Evolutionary conservation across 148 eudicot species (phyloP), one percentile per base, ranked within the genome.

Genomic region (Amaranthus hypochondriacus): DNA sequence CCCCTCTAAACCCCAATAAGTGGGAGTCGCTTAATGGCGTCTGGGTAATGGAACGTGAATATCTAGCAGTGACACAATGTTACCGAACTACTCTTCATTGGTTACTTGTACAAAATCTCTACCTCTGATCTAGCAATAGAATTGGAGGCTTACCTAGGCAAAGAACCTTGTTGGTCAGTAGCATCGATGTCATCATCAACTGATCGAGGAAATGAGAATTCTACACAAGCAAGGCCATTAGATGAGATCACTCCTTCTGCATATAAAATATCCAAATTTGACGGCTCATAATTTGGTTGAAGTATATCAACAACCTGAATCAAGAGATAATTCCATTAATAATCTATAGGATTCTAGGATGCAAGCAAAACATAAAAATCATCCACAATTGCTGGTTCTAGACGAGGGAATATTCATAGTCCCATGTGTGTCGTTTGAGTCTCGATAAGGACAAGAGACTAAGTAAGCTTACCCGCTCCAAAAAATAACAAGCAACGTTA

Each of bases 181-280:
- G 87, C 74, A 48, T 90, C 91, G 56, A 62, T 46, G 73, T 81
- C 80, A 48, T 85, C 88, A 71, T 86, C 92, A 54, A 81, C 83
- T 71, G 87, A 72, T 62, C 71, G 89, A 5, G 97, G 97, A 71
- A 90, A 90, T 72, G 96, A 84, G 81, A 96, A 96, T 48, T 92
- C 99, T 69, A 88, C 86, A 80, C 88, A 87, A 58, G 99, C 82
- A 77, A 96, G 96, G 74, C 97, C 96, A 84, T 96, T 96, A 21
- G 96, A 87, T 70, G 99, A 92, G 70, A 88, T 90, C 79, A 96
- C 87, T 69, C 92, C 92, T 82, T 96, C 99, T 9, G 99, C 97
- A 82, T 96, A 89, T 18, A 96, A 75, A 60, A 96, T 90, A 69
- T 96, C 99, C 80, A 84, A 68, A 82, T 90, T 90, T 52, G 96